These are phyloP conservation scores for Citrus cavaleriei DNA, from an alignment of 345 rosid species.

Conservation along the genomic window DNA sequence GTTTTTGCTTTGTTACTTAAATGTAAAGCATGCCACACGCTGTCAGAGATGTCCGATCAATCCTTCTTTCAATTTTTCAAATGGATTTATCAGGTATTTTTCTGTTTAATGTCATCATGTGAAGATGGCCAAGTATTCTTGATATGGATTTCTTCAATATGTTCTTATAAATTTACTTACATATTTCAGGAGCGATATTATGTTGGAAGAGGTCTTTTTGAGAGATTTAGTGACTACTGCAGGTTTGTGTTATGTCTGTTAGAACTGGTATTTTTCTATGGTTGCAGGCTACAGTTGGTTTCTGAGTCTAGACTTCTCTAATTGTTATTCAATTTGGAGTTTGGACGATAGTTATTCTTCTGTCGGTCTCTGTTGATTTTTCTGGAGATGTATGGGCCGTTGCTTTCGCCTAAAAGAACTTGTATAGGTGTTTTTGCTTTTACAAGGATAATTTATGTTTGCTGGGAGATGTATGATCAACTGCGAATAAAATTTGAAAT, in stretches of 20 bases:
- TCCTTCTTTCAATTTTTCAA: slow-evolving; percentile 95
- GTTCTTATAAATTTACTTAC: slow-evolving; percentile 9
- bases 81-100: slow-evolving; percentile 93
- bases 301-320: background rate
- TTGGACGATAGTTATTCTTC: background rate
- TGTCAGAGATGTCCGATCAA: slow-evolving; percentile 90
- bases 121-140: slow-evolving; percentile 9
- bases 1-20: slow-evolving; percentile 64
- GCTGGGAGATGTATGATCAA: background rate
- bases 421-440: background rate
- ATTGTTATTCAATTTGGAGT: background rate
- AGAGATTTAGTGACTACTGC: slow-evolving; percentile 79
- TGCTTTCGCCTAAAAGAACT: background rate
- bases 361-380: background rate
- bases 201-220: slow-evolving; percentile 97
- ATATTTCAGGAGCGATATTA: slow-evolving; percentile 84
- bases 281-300: background rate
- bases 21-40: slow-evolving; percentile 75
- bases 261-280: background rate
- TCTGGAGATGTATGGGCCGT: background rate
- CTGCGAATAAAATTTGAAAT: background rate
- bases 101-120: slow-evolving; percentile 9
- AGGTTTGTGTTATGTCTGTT: slow-evolving; percentile 44
- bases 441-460: background rate
- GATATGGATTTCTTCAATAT: slow-evolving; percentile 10